phyloP scores from a whole-genome alignment of 345 rosid genomes.

The Sisymbrium irio region DNA sequence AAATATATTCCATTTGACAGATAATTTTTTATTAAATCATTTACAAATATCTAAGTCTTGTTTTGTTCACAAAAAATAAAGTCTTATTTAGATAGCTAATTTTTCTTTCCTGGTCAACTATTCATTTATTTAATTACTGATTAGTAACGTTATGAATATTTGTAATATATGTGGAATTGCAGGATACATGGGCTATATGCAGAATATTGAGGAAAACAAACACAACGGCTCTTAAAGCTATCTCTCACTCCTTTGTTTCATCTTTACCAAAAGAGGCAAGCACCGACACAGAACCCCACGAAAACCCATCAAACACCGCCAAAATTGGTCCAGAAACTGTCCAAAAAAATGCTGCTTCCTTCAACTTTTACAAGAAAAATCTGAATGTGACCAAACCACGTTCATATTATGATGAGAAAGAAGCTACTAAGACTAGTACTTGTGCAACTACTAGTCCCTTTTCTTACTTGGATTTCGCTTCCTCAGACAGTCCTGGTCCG shows the following conservation, averaged over 20 bases:
- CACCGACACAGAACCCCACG: constrained; percentile 26
- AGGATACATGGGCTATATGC: constrained; percentile 89
- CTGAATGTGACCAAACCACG: constrained; percentile 1
- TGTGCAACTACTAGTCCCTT: constrained; percentile 16
- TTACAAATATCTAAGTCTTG: background rate
- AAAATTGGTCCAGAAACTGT: constrained; percentile 30
- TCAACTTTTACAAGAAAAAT: constrained; percentile 24
- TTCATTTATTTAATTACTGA: background rate
- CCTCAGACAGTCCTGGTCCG: constrained; percentile 32
- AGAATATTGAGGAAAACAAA: constrained; percentile 79
- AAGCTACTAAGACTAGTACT: constrained; percentile 23
- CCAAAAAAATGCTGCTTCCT: constrained; percentile 9
- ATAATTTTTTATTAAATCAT: background rate
- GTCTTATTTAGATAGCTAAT: background rate
- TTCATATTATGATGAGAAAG: constrained; percentile 5
- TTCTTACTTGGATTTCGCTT: constrained; percentile 29
- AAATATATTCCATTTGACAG: background rate
- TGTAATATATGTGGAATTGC: constrained; percentile 11
- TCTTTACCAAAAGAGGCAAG: constrained; percentile 35
- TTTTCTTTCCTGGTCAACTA: background rate
- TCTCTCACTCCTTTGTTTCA: constrained; percentile 64
- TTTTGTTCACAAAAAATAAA: background rate
- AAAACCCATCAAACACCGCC: constrained; percentile 22
- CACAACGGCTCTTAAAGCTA: constrained; percentile 58
- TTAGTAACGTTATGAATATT: background rate